Evolutionary conservation across 148 eudicot species (phyloP), one percentile per base, ranked within the genome.

Genomic region (Persicaria tinctoria): DNA sequence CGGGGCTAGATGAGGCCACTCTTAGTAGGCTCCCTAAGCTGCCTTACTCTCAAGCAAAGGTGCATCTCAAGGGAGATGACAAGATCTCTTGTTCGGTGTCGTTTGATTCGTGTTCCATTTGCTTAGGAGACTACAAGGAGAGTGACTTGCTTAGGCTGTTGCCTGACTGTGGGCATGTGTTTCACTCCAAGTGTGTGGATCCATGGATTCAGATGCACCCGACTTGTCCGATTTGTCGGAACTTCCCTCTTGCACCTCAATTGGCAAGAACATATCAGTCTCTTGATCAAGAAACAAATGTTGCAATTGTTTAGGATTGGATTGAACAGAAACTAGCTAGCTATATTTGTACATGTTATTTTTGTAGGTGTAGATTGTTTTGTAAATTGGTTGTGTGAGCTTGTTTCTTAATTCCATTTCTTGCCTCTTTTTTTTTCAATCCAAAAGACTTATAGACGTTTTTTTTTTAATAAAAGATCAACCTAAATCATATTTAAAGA

Each of bases 131-230:
- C 60, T 90, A 93, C 46, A 91, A 83, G 70, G 82, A 79, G 16
- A 84, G 68, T 14, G 98, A 93, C 71, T 80, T 76, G 73, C 75
- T 93, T 5, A 80, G 98, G 77, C 51, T 80, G 13, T 78, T 93
- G 79, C 91, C 89, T 0, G 93, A 87, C 17, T 93, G 98, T 78
- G 80, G 86, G 9, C 98, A 93, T 78, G 82, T 88, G 12, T 93
- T 93, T 75, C 98, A 93, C 83, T 77, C 89, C 23, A 84, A 79
- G 73, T 93, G 98, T 56, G 94, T 93, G 6, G 97, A 93, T 68
- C 93, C 94, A 17, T 93, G 94, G 94, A 75, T 93, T 51, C 78
- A 89, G 68, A 41, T 83, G 51, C 87, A 91, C 80, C 92, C 94
- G 0, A 88, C 93, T 0, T 93, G 98, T 73, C 98, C 98, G 5